Base-by-base conservation (phyloP, 2,329 filamentous ascomycete genomes). In the Meredithiella fracta region DNA sequence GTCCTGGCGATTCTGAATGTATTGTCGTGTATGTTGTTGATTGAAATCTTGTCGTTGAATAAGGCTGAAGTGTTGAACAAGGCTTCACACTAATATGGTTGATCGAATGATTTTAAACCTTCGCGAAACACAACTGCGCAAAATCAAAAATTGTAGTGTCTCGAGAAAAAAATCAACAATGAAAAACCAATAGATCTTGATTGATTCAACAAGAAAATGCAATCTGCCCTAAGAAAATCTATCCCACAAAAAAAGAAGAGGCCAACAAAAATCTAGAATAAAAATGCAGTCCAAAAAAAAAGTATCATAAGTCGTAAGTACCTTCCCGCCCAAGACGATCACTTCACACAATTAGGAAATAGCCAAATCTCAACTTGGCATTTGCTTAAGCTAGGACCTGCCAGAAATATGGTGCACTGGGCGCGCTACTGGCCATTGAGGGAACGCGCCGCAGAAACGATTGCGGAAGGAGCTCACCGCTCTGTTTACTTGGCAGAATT, bases 381-480 rank as follows among this genome's bases (percentile, higher is more conserved):
- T 58, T 42, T 23, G 29, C 17, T 20, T 22, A 17, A 31, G 17
- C 34, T 20, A 56, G n/a, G n/a, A 31, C 15, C 2, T 23, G 40
- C 26, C 17, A 26, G 54, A n/a, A 55, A n/a, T 17, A 23, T 17
- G 23, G n/a, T 22, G 23, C 23, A 20, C 31, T n/a, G 37, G 31
- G 17, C 11, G 42, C 7, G 44, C 37, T 38, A 25, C 20, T 47
- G n/a, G 53, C 22, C 22, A 53, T 34, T 34, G 29, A 47, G 22
- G 22, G 23, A 50, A 55, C 53, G 53, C 53, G 53, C 42, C 22
- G 29, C 31, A 34, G 37, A 17, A 50, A 37, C 29, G 14, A 31
- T 11, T n/a, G 20, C 2, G 29, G 40, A 5, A 11, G 53, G 42
- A 25, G 26, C 20, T 50, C 42, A 38, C 53, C 42, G 53, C 53